Conservation (phyloP, 768 basidiomycete genomes). For the Suillus ampliporus region DNA sequence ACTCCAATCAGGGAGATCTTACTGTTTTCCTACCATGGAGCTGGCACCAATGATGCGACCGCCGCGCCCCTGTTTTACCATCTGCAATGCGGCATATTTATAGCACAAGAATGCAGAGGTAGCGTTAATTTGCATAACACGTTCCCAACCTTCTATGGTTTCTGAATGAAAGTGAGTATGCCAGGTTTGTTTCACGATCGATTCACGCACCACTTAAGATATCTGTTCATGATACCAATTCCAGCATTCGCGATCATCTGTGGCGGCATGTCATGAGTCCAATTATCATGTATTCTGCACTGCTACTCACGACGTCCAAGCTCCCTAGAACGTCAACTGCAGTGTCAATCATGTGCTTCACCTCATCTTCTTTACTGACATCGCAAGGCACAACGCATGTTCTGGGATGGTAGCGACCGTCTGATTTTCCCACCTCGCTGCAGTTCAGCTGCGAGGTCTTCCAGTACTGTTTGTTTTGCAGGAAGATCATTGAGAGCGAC, state of each 20-base stretch:
- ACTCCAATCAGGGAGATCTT: not conserved
- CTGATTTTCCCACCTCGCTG: slow-evolving; percentile 28
- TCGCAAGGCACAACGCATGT: slow-evolving; percentile 41
- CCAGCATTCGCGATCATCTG: slow-evolving; percentile 38
- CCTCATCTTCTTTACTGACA: slow-evolving; percentile 47
- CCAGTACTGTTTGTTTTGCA: slow-evolving; percentile 33
- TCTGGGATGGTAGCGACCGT: slow-evolving; percentile 10
- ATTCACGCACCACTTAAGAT: not conserved
- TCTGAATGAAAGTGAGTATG: not conserved
- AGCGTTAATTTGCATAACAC: slow-evolving; percentile 36
- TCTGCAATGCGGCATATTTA: slow-evolving; percentile 45
- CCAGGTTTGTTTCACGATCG: not conserved
- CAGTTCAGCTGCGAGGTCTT: slow-evolving; percentile 35
- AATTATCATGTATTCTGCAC: not conserved
- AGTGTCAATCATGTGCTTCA: slow-evolving; percentile 44
- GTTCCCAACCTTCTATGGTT: slow-evolving; percentile 31
- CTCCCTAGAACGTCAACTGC: slow-evolving; percentile 42
- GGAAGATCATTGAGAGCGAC: slow-evolving; percentile 39
- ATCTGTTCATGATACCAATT: slow-evolving; percentile 19
- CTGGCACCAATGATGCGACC: slow-evolving; percentile 45
- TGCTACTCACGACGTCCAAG: slow-evolving; percentile 50
- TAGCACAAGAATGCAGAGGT: slow-evolving; percentile 44
- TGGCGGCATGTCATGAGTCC: not conserved
- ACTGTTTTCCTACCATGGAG: slow-evolving; percentile 37
- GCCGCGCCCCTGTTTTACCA: slow-evolving; percentile 45